These are phyloP conservation scores for Ganoderma multipileum DNA, from an alignment of 1,284 basidiomycete genomes.

Conservation along the genomic window DNA sequence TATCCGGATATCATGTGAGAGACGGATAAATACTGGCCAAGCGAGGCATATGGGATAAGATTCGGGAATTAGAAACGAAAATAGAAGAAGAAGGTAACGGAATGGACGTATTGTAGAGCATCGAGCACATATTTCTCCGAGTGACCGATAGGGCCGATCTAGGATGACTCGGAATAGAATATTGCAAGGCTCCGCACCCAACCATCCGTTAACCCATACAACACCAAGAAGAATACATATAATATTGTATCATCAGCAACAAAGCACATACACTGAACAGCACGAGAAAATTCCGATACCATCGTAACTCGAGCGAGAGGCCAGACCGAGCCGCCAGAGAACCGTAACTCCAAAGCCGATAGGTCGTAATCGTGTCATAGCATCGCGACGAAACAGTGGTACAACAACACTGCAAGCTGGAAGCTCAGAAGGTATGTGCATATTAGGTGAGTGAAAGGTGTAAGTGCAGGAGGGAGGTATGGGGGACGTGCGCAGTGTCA, in stretches of 20 bases:
- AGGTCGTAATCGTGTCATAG: not conserved
- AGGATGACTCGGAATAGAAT: too few relatives aligned
- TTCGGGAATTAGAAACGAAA: too few relatives aligned
- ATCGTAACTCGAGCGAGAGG: not conserved
- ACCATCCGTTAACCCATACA: too few relatives aligned
- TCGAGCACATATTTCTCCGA: too few relatives aligned
- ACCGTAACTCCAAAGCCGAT: not conserved
- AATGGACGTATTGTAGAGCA: too few relatives aligned
- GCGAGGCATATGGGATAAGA: too few relatives aligned
- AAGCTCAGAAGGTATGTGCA: not conserved
- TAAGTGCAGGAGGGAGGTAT: not conserved
- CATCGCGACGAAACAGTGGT: not conserved
- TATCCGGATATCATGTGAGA: not conserved
- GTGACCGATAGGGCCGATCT: too few relatives aligned
- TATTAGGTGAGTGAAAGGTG: not conserved
- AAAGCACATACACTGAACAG: not conserved
- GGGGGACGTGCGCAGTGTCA: not conserved
- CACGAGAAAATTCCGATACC: not conserved
- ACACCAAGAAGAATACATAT: too few relatives aligned
- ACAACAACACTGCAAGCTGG: not conserved
- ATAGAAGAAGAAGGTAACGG: too few relatives aligned
- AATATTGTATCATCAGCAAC: not conserved
- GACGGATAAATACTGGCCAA: not conserved
- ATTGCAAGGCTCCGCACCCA: too few relatives aligned
- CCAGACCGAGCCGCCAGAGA: not conserved